These are phyloP conservation scores for Debaryomyces singareniensis DNA, from an alignment of 1,139 yeast genomes.

Conservation along the genomic window DNA sequence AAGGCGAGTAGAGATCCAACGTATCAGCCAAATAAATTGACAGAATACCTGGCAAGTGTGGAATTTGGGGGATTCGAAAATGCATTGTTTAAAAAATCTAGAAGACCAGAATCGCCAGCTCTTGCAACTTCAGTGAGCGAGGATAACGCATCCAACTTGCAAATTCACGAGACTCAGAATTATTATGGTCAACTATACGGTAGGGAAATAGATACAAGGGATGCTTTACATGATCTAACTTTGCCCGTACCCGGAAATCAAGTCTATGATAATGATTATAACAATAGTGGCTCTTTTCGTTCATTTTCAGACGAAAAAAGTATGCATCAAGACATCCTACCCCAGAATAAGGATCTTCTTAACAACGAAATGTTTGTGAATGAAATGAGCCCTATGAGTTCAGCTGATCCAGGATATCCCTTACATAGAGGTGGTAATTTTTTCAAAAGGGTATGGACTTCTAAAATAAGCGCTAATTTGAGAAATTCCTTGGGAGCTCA, in stretches of 20 bases:
- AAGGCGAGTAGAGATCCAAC: constrained; percentile 18
- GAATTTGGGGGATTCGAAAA: constrained; percentile 37
- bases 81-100: constrained; percentile 24
- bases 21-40: constrained; percentile 28
- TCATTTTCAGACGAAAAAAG: background rate
- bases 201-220: background rate
- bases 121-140: background rate
- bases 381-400: background rate
- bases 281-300: constrained; percentile 1
- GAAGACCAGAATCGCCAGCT: constrained; percentile 13
- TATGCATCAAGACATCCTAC: background rate
- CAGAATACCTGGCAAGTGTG: constrained; percentile 35
- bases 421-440: too few species aligned
- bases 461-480: too few species aligned
- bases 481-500: background rate
- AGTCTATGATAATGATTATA: background rate
- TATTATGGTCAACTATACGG: constrained; percentile 1
- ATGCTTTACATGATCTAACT: background rate
- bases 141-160: constrained; percentile 1
- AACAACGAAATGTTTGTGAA: too few species aligned
- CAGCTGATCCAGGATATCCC: background rate
- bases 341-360: background rate
- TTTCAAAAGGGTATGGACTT: too few species aligned
- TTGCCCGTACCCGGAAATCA: background rate
- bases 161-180: background rate